phyloP scores from a whole-genome alignment of 2,329 filamentous ascomycete species.

The Biscogniauxia mediterranea region DNA sequence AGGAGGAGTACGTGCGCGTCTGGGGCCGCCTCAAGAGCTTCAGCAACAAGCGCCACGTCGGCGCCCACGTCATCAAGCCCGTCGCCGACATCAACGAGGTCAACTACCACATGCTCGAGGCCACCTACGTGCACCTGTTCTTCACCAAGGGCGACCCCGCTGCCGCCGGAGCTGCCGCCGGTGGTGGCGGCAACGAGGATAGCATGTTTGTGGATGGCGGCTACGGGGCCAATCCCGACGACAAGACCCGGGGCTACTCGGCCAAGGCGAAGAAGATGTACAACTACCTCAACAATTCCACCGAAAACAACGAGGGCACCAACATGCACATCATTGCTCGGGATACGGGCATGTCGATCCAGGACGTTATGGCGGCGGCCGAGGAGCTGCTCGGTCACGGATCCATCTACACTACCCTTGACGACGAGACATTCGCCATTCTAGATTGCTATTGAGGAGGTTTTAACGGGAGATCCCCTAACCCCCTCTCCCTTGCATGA shows the following conservation, averaged over 20 bases:
- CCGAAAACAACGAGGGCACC: constrained; percentile 73
- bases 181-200: constrained; percentile 40
- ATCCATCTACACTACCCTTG: constrained; percentile 84
- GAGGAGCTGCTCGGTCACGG: constrained; percentile 76
- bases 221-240: constrained; percentile 37
- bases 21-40: constrained; percentile 83
- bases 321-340: constrained; percentile 76
- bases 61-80: constrained; percentile 76
- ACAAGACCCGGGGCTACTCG: constrained; percentile 49
- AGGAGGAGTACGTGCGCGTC: constrained; percentile 80
- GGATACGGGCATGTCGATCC: constrained; percentile 61
- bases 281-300: constrained; percentile 62
- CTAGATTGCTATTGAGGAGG: constrained; percentile 54
- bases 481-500: too few relatives aligned
- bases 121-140: constrained; percentile 82
- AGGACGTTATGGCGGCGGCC: constrained; percentile 72
- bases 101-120: constrained; percentile 87
- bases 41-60: constrained; percentile 78
- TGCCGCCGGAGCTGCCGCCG: constrained; percentile 33
- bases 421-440: constrained; percentile 89
- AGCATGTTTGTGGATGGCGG: constrained; percentile 56
- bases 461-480: background rate
- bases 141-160: constrained; percentile 64
- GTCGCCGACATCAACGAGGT: constrained; percentile 88
- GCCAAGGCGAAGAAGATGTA: constrained; percentile 67